phyloP scores from a whole-genome alignment of 495 filamentous ascomycete species.

The Rhypophila decipiens region DNA sequence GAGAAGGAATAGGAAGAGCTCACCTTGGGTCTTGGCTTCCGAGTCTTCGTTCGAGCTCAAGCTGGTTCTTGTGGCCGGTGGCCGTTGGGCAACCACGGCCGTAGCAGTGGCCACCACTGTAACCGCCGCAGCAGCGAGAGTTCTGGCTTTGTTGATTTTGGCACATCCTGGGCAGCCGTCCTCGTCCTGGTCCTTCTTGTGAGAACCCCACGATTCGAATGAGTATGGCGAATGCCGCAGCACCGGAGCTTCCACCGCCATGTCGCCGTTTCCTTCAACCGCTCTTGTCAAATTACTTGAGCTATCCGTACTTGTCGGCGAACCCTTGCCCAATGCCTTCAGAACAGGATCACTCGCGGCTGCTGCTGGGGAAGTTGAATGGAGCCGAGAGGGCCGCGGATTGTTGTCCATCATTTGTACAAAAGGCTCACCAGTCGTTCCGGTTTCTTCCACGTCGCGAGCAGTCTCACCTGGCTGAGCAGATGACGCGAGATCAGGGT shows the following conservation, averaged over 20 bases:
- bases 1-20: too few species aligned
- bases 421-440: background rate
- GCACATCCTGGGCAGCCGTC: conserved; percentile 23
- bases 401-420: conserved; percentile 16
- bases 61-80: too few species aligned
- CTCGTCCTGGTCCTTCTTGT: conserved; percentile 9
- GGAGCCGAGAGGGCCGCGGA: conserved; percentile 4
- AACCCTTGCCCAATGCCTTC: background rate
- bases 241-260: conserved; percentile 22
- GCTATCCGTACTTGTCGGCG: too few species aligned
- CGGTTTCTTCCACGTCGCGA: conserved; percentile 16
- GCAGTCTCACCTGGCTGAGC: conserved; percentile 11
- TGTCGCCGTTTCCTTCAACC: conserved; percentile 17
- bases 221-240: conserved; percentile 16
- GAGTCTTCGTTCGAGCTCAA: too few species aligned
- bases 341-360: too few species aligned
- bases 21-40: too few species aligned
- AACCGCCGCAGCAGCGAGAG: conserved; percentile 6
- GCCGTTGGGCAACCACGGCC: too few species aligned
- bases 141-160: conserved; percentile 22
- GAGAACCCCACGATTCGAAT: conserved; percentile 24
- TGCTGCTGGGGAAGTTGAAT: too few species aligned
- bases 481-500: conserved; percentile 30
- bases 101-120: too few species aligned
- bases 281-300: too few species aligned